Evolutionary conservation across 129 eudicot species (phyloP).

Genomic region (Saposhnikovia divaricata): DNA sequence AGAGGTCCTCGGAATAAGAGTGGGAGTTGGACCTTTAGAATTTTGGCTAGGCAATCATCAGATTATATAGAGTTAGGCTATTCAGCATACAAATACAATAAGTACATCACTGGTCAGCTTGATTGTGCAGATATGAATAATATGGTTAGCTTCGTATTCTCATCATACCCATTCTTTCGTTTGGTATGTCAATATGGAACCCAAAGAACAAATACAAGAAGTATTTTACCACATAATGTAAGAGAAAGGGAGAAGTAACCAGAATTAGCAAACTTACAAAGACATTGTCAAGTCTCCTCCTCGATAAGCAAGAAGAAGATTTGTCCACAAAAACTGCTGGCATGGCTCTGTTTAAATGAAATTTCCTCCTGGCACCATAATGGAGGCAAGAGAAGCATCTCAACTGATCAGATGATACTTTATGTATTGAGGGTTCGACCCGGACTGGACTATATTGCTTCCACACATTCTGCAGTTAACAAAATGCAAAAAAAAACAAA

Average conservation of each 20-base stretch:
- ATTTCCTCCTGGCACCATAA: conserved; percentile 38
- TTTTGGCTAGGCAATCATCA: background rate
- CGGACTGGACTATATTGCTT: conserved; percentile 30
- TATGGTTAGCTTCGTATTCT: background rate
- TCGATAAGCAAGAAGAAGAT: conserved; percentile 48
- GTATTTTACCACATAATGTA: background rate
- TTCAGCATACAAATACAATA: background rate
- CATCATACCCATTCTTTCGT: background rate
- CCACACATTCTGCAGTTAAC: conserved; percentile 36
- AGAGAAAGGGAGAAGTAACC: background rate
- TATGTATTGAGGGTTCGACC: conserved; percentile 25
- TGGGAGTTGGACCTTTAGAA: background rate
- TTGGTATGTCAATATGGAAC: background rate
- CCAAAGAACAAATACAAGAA: background rate
- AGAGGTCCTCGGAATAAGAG: background rate
- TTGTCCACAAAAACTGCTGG: conserved; percentile 54
- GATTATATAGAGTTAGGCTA: background rate
- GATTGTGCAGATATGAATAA: background rate
- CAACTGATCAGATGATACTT: conserved; percentile 30
- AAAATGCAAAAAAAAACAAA: background rate
- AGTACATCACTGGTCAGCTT: background rate
- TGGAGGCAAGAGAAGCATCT: conserved; percentile 55
- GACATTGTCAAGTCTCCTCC: conserved; percentile 29
- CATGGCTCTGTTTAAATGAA: conserved; percentile 30
- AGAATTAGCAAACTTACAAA: conserved; percentile 39